Base-by-base conservation (phyloP, 805 yeast genomes). In the Zygotorulaspora florentina region DNA sequence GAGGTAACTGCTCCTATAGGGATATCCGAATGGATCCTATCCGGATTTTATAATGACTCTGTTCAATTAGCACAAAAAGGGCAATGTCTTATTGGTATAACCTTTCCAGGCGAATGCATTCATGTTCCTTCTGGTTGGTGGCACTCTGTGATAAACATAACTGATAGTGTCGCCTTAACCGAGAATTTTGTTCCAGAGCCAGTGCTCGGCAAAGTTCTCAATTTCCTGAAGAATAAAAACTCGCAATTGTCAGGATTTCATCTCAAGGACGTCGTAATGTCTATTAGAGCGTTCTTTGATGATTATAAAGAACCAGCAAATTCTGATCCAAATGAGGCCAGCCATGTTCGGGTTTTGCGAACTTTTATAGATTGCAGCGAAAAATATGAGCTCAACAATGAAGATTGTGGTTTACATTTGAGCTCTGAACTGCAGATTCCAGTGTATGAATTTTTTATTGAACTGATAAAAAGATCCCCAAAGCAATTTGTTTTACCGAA, bases 111-210 rank as follows among this genome's bases (percentile, higher is more conserved):
- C 5, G 95, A 90, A 61, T 83, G 88, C 49, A 77, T 88, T 74
- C 80, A 85, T 61, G 97, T 89, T 7, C 97, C 97, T 2, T 75
- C 89, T n/a, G 95, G 95, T 0, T 89, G 97, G 97, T 89, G 97
- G 97, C 97, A 89, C 70, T 71, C 81, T 39, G 97, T 90, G 26
- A 86, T 89, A n/a, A 89, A 89, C 56, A 58, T 89, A 10, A 85
- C 83, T 47, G 88, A 84, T 59, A 72, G 81, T n/a, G 81, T 89
- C 15, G 97, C 96, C 0, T 66, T 89, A 56, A 89, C 97, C 0
- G 95, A 87, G 53, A 89, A 89, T 63, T 89, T 90, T 64, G 90
- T 87, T 9, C 95, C 96, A 0, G 61, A 62, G 34, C 73, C 78
- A 35, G 79, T 80, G 48, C 63, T 89, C 30, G 70, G 75, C n/a